phyloP scores from a whole-genome alignment of 768 basidiomycete genomes.

The Hygrophoropsis aurantiaca region DNA sequence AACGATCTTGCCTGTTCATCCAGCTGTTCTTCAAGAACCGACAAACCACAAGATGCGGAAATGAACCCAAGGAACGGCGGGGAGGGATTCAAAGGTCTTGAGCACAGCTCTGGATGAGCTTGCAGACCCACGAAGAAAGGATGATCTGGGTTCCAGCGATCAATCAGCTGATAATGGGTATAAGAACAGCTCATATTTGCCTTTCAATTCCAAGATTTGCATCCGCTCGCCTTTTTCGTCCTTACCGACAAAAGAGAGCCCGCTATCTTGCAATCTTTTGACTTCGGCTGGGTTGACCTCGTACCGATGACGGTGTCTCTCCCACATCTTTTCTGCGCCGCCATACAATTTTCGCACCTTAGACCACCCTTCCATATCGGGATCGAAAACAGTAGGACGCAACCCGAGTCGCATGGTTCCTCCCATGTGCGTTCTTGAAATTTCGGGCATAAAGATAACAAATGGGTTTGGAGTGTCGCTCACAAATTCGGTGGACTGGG shows the following conservation, averaged over 20 bases:
- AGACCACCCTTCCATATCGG: constrained; percentile 67
- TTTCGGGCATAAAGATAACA: constrained; percentile 98
- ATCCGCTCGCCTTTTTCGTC: constrained; percentile 97
- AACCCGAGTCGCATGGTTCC: constrained; percentile 99
- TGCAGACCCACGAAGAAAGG: constrained; percentile 93
- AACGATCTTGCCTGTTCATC: constrained; percentile 59
- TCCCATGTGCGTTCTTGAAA: constrained; percentile 96
- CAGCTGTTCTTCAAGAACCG: constrained; percentile 69
- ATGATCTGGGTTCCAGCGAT: constrained; percentile 57
- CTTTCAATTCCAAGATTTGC: constrained; percentile 88
- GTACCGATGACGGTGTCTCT: constrained; percentile 93
- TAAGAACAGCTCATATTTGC: constrained; percentile 39
- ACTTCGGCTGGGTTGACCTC: constrained; percentile 94
- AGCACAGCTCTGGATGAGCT: constrained; percentile 98
- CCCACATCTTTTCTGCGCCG: constrained; percentile 82
- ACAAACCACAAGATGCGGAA: constrained; percentile 64
- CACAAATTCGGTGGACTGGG: constrained; percentile 83
- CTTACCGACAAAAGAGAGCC: constrained; percentile 80
- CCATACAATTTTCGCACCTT: constrained; percentile 81
- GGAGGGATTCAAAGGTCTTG: constrained; percentile 94
- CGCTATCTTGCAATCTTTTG: constrained; percentile 63
- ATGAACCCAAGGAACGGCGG: constrained; percentile 97
- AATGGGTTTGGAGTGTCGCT: constrained; percentile 63
- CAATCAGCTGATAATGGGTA: background rate
- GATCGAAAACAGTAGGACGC: constrained; percentile 89